Evolutionary conservation across 2,329 filamentous ascomycete species (phyloP), one percentile per base, ranked within the genome.

Genomic region (Onygenales sp.): DNA sequence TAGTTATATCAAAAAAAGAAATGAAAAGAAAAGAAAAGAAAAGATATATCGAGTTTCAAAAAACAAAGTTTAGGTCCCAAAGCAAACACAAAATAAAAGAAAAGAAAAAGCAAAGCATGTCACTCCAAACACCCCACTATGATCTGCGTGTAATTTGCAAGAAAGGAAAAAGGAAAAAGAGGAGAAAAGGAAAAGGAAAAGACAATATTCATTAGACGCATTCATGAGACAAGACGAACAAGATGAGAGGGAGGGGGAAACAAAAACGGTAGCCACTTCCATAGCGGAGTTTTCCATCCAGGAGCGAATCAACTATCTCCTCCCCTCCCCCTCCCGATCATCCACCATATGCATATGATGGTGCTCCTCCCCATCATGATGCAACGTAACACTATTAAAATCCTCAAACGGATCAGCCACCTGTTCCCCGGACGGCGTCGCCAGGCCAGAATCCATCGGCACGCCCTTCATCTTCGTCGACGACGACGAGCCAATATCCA

Each of bases 371-470:
- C 90, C 93, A 53, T 97, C 93, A 66, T 98, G 93, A 70, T 97
- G 92, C 57, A 98, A 77, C 49, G 93, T 98, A 42, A 98, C 91
- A 67, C 89, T 95, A 77, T 97, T 98, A 73, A 98, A 98, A 70
- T 97, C 93, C 70, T 96, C 88, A 67, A 98, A 98, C 1, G 93
- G 93, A 77, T 98, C 93, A 3, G 82, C 77, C 39, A 85, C 67
- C 21, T 57, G 65, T 66, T 96, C 92, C 39, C 79, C 87, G 44
- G 87, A 88, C 1, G 92, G 92, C 2, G 92, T 97, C 2, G 86
- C 82, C 51, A 95, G 76, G 1, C 88, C 88, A 43, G 86, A 92
- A 65, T 95, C 90, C 56, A 95, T 75, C 7, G 90, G 89, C 10
- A 95, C 88, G 2, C 90, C 89, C 71, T 88, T 89, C 47, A 77